These are phyloP conservation scores for Diaporthe sp. DNA, from an alignment of 2,329 filamentous ascomycete genomes.

Conservation along the genomic window DNA sequence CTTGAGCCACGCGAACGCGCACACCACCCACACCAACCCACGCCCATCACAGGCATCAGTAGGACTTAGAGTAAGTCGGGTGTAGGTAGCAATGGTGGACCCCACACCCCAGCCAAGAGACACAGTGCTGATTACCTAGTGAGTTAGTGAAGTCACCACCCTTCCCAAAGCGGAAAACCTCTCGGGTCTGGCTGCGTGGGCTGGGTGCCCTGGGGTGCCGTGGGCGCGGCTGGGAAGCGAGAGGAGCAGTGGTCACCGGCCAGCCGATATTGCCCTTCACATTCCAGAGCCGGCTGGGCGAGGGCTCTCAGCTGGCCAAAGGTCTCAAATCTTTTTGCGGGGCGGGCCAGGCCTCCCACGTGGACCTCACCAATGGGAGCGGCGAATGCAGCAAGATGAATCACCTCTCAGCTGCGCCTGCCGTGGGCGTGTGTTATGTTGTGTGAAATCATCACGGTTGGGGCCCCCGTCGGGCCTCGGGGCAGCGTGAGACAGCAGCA, in stretches of 20 bases:
- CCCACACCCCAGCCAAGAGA: constrained; percentile 33
- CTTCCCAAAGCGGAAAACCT: constrained; percentile 33
- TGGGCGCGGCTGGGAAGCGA: constrained; percentile 14
- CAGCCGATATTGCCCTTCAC: constrained; percentile 33
- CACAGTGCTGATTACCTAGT: constrained; percentile 33
- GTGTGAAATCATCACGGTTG: constrained; percentile 26
- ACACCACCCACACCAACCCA: constrained; percentile 32
- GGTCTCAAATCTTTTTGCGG: constrained; percentile 36
- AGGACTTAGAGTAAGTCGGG: constrained; percentile 23
- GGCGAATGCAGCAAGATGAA: constrained; percentile 23
- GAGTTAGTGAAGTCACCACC: constrained; percentile 30
- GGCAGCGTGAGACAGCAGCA: not conserved
- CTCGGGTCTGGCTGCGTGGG: constrained; percentile 27
- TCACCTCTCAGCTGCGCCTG: constrained; percentile 34
- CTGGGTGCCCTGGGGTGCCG: too few relatives aligned
- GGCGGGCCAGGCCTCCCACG: constrained; percentile 34
- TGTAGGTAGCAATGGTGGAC: constrained; percentile 24
- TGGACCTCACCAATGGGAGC: constrained; percentile 30
- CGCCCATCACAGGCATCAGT: constrained; percentile 32
- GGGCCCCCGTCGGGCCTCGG: not conserved
- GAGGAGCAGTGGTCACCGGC: constrained; percentile 37
- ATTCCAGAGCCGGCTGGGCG: constrained; percentile 40
- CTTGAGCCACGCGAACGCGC: constrained; percentile 35
- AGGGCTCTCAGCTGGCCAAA: constrained; percentile 33
- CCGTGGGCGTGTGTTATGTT: not conserved